These are phyloP conservation scores for Hygrophorus russula DNA, from an alignment of 768 basidiomycete species.

Conservation along the genomic window DNA sequence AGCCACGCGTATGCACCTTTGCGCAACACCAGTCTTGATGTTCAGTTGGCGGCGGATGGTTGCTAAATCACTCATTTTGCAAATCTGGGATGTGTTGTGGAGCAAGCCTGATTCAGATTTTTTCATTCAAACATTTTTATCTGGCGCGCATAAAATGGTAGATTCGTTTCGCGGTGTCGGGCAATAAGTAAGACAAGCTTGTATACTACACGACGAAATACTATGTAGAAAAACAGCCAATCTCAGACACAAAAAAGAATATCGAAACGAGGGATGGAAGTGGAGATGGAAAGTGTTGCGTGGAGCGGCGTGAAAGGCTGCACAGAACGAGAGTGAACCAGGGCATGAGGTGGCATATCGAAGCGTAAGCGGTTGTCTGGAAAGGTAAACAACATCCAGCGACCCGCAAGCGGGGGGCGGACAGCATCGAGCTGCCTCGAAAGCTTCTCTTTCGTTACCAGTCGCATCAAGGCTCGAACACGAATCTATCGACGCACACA, in stretches of 20 bases:
- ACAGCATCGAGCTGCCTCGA: constrained; percentile 21
- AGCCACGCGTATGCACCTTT: constrained; percentile 36
- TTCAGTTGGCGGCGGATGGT: constrained; percentile 55
- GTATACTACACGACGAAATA: constrained; percentile 24
- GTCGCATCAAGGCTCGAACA: constrained; percentile 7
- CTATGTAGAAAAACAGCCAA: constrained; percentile 23
- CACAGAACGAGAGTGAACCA: constrained; percentile 9
- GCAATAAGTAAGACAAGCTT: constrained; percentile 33
- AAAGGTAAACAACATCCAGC: constrained; percentile 5
- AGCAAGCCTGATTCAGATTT: neutral
- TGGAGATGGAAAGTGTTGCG: neutral
- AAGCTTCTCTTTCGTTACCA: constrained; percentile 9
- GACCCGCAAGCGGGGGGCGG: constrained; percentile 4
- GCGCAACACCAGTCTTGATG: constrained; percentile 61
- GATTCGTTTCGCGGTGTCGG: constrained; percentile 26
- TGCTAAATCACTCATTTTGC: constrained; percentile 36
- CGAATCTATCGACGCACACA: constrained; percentile 14
- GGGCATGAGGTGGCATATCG: constrained; percentile 17
- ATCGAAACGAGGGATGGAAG: neutral
- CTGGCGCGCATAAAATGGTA: no score
- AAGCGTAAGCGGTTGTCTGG: constrained; percentile 12
- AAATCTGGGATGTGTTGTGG: neutral
- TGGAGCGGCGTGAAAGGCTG: constrained; percentile 5
- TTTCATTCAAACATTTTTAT: no score
- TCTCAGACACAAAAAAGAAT: constrained; percentile 15